phyloP scores from a whole-genome alignment of 176 grass and related monocot species.

The Eleusine indica region DNA sequence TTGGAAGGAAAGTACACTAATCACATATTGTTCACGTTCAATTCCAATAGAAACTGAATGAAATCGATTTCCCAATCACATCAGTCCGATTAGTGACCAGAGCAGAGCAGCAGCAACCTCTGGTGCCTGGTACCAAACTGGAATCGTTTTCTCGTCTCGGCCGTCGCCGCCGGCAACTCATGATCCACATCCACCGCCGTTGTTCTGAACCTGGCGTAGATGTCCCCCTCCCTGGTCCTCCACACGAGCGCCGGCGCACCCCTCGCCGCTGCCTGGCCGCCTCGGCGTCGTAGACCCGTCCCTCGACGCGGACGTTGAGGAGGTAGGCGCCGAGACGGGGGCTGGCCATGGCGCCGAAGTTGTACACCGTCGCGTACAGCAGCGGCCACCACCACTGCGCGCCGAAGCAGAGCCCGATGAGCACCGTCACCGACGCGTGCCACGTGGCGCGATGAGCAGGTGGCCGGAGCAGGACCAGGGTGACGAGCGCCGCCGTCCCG shows the following conservation, averaged over 20 bases:
- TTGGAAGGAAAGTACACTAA: no score
- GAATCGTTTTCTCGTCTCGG: no score
- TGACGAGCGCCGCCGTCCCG: no score
- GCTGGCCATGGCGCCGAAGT: slow-evolving; percentile 10
- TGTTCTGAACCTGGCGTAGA: slow-evolving; percentile 60
- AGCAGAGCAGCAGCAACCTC: no score
- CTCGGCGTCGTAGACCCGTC: background rate
- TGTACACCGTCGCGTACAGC: slow-evolving; percentile 1
- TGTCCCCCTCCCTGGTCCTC: slow-evolving; percentile 61
- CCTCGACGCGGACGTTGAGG: slow-evolving; percentile 6
- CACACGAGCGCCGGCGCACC: slow-evolving; percentile 40
- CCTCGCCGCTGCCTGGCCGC: slow-evolving; percentile 41
- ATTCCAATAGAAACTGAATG: no score
- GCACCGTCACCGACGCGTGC: slow-evolving; percentile 40
- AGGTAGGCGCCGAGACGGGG: background rate
- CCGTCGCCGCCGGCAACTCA: no score
- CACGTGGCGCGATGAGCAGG: slow-evolving; percentile 41
- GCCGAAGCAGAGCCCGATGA: slow-evolving; percentile 68
- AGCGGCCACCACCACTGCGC: slow-evolving; percentile 52
- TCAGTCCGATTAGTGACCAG: no score
- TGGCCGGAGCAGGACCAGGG: slow-evolving; percentile 42
- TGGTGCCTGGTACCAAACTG: no score
- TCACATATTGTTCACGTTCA: no score
- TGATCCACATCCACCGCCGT: no score
- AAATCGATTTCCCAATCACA: no score